Base-by-base conservation (phyloP, 768 basidiomycete genomes). In the Lanmaoa pseudosensibilis region DNA sequence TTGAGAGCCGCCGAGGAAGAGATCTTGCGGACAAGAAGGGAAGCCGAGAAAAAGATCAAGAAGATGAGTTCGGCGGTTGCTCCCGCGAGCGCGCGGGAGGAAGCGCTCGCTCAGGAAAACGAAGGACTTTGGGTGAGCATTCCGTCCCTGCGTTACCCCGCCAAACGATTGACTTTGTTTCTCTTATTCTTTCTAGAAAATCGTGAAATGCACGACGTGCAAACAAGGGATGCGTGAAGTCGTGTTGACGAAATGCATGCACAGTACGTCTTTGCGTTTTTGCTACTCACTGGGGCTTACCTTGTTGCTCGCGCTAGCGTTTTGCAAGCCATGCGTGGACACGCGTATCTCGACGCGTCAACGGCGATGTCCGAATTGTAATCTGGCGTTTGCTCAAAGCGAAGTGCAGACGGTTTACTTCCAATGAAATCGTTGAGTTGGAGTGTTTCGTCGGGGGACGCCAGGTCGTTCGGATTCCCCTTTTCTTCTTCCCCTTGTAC, bases 281-380 rank as follows among this genome's bases (percentile, higher is more conserved):
- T 5, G 11, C 2, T 18, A n/a, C 10, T 21, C 3, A 8, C 15
- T 25, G 13, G n/a, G 27, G 16, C 45, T 57, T 46, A 56, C 33
- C 16, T 30, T 19, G 16, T 33, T 23, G 21, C 25, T 18, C 16
- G 8, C 52, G 37, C 11, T 60, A 94, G 93, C 92, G 1, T 95
- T 95, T 74, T 92, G 91, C 73, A 88, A 85, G 72, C 69, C 78
- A 52, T 97, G 89, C 68, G 81, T 98, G 34, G 94, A 97, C 59
- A 78, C 86, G n/a, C 87, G 96, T 40, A 81, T 98, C 62, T 74
- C 87, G 27, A 94, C 90, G 16, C 85, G 95, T 56, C 94, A 97
- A 69, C 87, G 95, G 27, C 95, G 95, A 71, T 98, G 95, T 74
- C 94, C 94, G 23, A 86, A 88, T 7, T 98, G 95, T 69, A 87